Conservation (phyloP, 2,329 filamentous ascomycete species). For the Herpotrichia juniperi region DNA sequence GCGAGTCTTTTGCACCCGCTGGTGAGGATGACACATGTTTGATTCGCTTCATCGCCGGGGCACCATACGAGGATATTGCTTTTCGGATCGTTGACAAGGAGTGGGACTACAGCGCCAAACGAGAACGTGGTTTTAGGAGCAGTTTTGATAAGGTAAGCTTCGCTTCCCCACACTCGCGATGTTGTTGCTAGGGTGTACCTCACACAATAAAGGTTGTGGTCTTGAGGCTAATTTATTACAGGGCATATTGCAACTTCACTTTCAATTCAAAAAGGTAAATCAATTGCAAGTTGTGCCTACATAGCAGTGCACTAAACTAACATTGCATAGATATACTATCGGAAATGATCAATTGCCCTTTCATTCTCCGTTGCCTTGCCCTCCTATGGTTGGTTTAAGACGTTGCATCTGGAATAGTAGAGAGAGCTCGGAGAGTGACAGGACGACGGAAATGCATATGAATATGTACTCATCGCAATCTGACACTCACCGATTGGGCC, state of each 20-base stretch:
- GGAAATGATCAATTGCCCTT: slow-evolving; percentile 43
- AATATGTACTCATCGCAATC: not conserved
- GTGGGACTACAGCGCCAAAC: slow-evolving; percentile 98
- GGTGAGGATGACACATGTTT: slow-evolving; percentile 97
- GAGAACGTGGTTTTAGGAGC: slow-evolving; percentile 91
- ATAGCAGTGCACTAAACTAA: slow-evolving; percentile 21
- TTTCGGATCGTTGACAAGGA: slow-evolving; percentile 98
- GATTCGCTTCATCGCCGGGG: slow-evolving; percentile 92
- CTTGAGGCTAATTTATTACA: slow-evolving; percentile 45
- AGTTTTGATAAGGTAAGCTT: slow-evolving; percentile 91
- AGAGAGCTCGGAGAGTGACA: not conserved
- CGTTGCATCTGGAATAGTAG: not conserved
- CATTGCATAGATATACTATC: slow-evolving; percentile 52
- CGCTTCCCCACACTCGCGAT: slow-evolving; percentile 1
- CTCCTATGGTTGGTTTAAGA: not conserved
- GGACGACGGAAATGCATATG: not conserved
- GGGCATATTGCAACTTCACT: slow-evolving; percentile 95
- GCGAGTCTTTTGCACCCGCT: slow-evolving; percentile 90
- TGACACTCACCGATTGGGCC: not conserved
- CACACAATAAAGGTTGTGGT: not conserved
- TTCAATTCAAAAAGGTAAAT: slow-evolving; percentile 95
- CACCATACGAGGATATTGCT: slow-evolving; percentile 95
- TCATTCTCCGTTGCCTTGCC: not conserved
- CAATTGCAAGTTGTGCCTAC: not conserved
- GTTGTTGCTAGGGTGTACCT: slow-evolving; percentile 7